Evolutionary conservation across 202 grass and related monocot genomes (phyloP), one percentile per base, ranked within the genome.

Genomic region (Carex arenaria): DNA sequence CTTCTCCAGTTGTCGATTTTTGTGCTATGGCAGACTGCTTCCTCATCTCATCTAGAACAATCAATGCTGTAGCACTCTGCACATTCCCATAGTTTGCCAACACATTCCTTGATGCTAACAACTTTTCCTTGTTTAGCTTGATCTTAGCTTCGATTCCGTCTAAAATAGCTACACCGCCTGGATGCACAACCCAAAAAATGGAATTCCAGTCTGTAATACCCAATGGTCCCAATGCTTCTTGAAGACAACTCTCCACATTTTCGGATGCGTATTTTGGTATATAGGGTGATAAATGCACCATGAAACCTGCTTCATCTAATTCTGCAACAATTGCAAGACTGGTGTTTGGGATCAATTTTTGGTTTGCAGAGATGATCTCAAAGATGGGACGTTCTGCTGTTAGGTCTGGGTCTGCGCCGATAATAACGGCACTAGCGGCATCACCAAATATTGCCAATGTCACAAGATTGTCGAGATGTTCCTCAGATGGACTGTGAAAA

Each of bases 261-360:
- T 91, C 87, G 17, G 92, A 88, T 52, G 89, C 91, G 4, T 91
- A 43, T 40, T 85, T 85, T 0, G 92, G 89, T 11, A 94, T 89
- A 72, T 94, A 85, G 67, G 87, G 91, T 53, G 91, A 87, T 5
- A 94, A 67, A 61, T 91, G 89, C 67, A 94, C 91, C 0, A 87
- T 94, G 7, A 94, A 83, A 0, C 92, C 92, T 1, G 82, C 87
- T 83, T 94, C 92, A 0, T 87, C 56, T 18, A 94, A 80, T 56
- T 91, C 89, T 0, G 89, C 86, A 14, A 89, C 87, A 1, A 94
- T 94, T 78, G 92, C 89, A 32, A 87, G 85, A 60, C 87, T 87
- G 0, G 87, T 87, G 87, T 91, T 87, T 1, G 89, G 92, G 1
- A 94, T 67, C 31, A 94, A 85, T 2, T 79, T 91, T 85, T 94